phyloP scores from a whole-genome alignment of 2,329 filamentous ascomycete species.

The Penicillium vulpinum region DNA sequence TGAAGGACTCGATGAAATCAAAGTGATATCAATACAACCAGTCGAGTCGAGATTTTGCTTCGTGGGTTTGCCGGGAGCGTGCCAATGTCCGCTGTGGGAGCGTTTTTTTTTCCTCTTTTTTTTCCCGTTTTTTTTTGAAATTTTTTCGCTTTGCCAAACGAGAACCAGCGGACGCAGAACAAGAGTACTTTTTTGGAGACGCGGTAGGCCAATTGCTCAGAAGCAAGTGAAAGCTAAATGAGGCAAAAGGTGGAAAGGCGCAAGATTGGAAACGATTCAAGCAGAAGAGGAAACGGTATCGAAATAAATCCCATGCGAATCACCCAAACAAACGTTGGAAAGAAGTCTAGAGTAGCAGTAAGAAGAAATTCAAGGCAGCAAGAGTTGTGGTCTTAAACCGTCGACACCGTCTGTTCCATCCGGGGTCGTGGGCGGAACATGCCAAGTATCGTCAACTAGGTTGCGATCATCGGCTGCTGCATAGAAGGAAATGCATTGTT shows the following conservation, averaged over 20 bases:
- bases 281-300: slow-evolving; percentile 31
- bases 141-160: slow-evolving; percentile 28
- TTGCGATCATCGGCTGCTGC: slow-evolving; percentile 50
- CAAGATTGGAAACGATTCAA: slow-evolving; percentile 26
- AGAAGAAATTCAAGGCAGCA: slow-evolving; percentile 17
- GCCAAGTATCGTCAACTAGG: slow-evolving; percentile 26
- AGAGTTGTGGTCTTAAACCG: slow-evolving; percentile 3
- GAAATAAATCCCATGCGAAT: slow-evolving; percentile 25
- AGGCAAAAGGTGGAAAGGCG: slow-evolving; percentile 26
- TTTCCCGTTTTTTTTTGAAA: slow-evolving; percentile 33
- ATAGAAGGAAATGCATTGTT: slow-evolving; percentile 44
- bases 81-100: slow-evolving; percentile 30
- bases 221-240: slow-evolving; percentile 30
- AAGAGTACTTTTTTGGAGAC: slow-evolving; percentile 36
- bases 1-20: background rate
- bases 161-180: slow-evolving; percentile 31
- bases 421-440: slow-evolving; percentile 13
- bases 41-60: slow-evolving; percentile 5
- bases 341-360: slow-evolving; percentile 27
- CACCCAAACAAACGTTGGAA: slow-evolving; percentile 23
- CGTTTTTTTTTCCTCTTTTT: slow-evolving; percentile 36
- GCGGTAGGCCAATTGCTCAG: slow-evolving; percentile 35
- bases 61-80: slow-evolving; percentile 22
- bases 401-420: slow-evolving; percentile 13
- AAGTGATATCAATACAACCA: background rate